phyloP scores from a whole-genome alignment of 805 yeast genomes.

The Yarrowia bubula region DNA sequence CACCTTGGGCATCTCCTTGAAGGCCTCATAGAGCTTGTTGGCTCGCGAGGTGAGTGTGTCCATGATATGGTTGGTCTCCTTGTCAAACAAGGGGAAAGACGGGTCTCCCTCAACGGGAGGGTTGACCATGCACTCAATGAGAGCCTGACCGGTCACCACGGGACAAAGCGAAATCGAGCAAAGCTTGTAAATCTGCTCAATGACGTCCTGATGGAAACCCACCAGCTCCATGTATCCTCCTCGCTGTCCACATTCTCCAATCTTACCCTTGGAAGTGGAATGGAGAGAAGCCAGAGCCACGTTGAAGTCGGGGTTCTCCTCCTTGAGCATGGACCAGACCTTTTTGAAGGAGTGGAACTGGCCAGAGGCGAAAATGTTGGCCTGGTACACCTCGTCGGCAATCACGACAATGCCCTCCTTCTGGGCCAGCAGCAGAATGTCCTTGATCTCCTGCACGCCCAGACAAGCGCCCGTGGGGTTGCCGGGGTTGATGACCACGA shows the following conservation, averaged over 20 bases:
- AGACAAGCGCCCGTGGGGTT: conserved; percentile 95
- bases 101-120: conserved; percentile 82
- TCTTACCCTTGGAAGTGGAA: conserved; percentile 96
- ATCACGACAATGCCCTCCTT: conserved; percentile 79
- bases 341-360: conserved; percentile 82
- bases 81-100: conserved; percentile 63
- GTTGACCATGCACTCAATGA: conserved; percentile 87
- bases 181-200: conserved; percentile 71
- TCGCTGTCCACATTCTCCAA: conserved; percentile 99
- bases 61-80: conserved; percentile 63
- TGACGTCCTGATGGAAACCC: conserved; percentile 71
- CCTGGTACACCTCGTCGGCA: conserved; percentile 98
- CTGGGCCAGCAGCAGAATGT: conserved; percentile 76
- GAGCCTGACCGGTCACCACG: conserved; percentile 90
- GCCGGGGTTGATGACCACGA: conserved; percentile 96
- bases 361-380: conserved; percentile 71
- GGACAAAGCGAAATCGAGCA: conserved; percentile 92
- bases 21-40: conserved; percentile 61
- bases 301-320: conserved; percentile 51
- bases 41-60: conserved; percentile 65
- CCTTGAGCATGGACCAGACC: conserved; percentile 64
- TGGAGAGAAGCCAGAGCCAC: conserved; percentile 92
- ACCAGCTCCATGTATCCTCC: conserved; percentile 97
- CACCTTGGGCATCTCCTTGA: conserved; percentile 75
- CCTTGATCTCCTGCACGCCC: conserved; percentile 60